These are phyloP conservation scores for Exobasidium rhododendri DNA, from an alignment of 1,284 basidiomycete species.

Conservation along the genomic window DNA sequence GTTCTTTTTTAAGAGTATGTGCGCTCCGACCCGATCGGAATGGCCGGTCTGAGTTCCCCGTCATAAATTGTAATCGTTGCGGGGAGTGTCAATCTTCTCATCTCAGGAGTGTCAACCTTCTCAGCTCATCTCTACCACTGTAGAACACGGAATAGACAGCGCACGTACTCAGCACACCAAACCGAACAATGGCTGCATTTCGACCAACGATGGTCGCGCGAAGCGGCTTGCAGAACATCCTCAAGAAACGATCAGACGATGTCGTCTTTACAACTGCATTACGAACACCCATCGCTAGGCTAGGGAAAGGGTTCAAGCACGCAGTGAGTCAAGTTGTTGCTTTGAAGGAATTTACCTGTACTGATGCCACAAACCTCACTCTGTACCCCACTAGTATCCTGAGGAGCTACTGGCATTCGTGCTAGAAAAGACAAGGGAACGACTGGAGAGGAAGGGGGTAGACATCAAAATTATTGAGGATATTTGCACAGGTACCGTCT, in stretches of 20 bases:
- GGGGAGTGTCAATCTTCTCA: too few species aligned
- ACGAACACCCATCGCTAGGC: constrained; percentile 54
- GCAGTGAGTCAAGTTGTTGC: constrained; percentile 18
- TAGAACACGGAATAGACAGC: too few species aligned
- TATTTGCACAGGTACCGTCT: constrained; percentile 55
- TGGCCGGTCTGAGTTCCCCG: too few species aligned
- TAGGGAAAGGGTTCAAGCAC: constrained; percentile 53
- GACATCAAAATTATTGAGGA: constrained; percentile 53
- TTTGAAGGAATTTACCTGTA: not conserved
- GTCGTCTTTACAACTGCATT: constrained; percentile 54
- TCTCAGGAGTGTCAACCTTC: not conserved
- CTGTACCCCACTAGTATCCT: constrained; percentile 24
- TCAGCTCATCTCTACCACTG: not conserved
- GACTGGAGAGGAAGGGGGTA: constrained; percentile 52
- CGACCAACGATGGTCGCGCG: constrained; percentile 22
- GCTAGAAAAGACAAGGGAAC: constrained; percentile 42
- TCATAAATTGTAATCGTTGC: too few species aligned
- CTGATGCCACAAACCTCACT: not conserved
- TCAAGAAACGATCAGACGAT: constrained; percentile 45
- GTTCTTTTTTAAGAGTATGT: too few species aligned
- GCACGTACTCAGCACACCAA: not conserved
- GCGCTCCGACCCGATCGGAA: too few species aligned
- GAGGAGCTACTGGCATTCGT: constrained; percentile 55
- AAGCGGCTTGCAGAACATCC: constrained; percentile 30
- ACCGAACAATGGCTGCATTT: constrained; percentile 23